Base-by-base conservation (phyloP, 1,284 basidiomycete species). In the Irpex lacteus region DNA sequence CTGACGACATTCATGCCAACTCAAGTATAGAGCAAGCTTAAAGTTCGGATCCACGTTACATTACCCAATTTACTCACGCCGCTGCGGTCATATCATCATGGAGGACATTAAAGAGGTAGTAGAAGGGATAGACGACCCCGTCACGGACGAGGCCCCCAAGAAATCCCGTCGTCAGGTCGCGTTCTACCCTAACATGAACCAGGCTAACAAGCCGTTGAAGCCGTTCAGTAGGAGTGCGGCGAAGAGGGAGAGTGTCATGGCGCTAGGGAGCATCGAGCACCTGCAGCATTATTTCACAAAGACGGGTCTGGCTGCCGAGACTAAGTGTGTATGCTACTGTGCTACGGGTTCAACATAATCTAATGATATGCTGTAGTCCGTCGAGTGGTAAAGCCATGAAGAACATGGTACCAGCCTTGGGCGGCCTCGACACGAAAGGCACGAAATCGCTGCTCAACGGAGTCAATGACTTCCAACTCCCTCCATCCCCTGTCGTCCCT, bases 251-350 rank as follows among this genome's bases (percentile, higher is more conserved):
- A 92, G 90, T 71, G 94, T 95, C 18, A 90, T 94, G 89, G 87
- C 91, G 0, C 77, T 95, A 19, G 92, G 92, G 34, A 92, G 90
- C 73, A 95, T 95, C 67, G 91, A 94, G 71, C 90, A 94, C 73
- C 82, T 95, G 59, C 93, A 95, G 76, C 90, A 95, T 72, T 93
- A 93, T 72, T 94, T 94, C 70, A 93, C 92, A 5, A 94, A 94
- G 83, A 87, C 90, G 0, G 91, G 91, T 4, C 82, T 93, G 62
- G 83, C 81, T 15, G 83, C 89, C 32, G 89, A 89, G 79, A 85
- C 83, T 74, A 85, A 84, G 91, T 92, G 75, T 75, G 89, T 82
- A 91, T 92, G 75, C 75, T 88, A 82, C 57, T 65, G 49, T 26
- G 13, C 26, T 57, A 61, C 32, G 56, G 9, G 40, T 54, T 9